A percentile compares a stretch with the other conserved stretches of the same genome.
These are phyloP conservation scores for Suhomyces terraborum DNA, from an alignment of 1,139 yeast species.

Conservation along the genomic window DNA sequence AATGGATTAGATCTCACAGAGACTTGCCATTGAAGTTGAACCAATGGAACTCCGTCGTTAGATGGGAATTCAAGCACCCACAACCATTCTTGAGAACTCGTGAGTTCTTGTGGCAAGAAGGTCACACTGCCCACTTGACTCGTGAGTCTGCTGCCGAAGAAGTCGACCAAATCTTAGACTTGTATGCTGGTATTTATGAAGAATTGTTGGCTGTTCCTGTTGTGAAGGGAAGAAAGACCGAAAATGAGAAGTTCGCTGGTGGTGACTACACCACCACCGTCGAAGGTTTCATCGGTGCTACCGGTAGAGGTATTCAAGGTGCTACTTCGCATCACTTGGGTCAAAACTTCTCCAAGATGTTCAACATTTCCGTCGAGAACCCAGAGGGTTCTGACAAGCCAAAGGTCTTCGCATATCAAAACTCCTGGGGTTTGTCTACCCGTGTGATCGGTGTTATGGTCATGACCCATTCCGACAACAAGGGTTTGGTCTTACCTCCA, in stretches of 20 bases:
- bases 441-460: constrained; percentile 99
- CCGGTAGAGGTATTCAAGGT: constrained; percentile 99
- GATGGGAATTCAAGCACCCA: constrained; percentile 99
- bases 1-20: constrained; percentile 98
- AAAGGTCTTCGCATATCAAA: constrained; percentile 87
- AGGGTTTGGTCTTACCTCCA: constrained; percentile 97
- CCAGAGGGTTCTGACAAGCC: constrained; percentile 90
- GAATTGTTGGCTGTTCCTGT: constrained; percentile 97
- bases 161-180: constrained; percentile 83
- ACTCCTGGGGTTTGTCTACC: constrained; percentile 99
- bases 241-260: constrained; percentile 98
- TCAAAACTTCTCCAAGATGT: constrained; percentile 98
- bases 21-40: constrained; percentile 94
- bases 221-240: constrained; percentile 92
- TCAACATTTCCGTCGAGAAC: constrained; percentile 90
- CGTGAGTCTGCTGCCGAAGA: constrained; percentile 77
- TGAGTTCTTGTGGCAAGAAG: constrained; percentile 99
- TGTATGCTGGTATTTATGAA: constrained; percentile 81
- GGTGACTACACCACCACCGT: constrained; percentile 93
- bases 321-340: constrained; percentile 98
- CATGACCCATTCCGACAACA: constrained; percentile 98
- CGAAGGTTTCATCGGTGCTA: constrained; percentile 96
- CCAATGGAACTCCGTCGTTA: constrained; percentile 99
- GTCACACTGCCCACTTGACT: constrained; percentile 95
- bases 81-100: constrained; percentile 99